These are phyloP conservation scores for sunflower (Helianthus annuus) DNA, from an alignment of 129 eudicot species.

Conservation along the genomic window DNA sequence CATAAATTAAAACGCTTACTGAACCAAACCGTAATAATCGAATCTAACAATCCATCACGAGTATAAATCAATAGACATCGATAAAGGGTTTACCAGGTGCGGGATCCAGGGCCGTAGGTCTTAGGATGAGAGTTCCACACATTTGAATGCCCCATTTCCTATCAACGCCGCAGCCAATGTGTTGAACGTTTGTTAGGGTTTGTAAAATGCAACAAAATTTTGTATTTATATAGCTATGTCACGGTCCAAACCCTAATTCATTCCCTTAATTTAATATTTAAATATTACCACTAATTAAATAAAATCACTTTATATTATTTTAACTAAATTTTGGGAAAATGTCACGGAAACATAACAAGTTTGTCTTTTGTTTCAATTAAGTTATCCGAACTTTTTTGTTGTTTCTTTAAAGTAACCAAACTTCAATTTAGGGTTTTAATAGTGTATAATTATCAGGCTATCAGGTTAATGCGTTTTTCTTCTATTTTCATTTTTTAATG, in stretches of 20 bases:
- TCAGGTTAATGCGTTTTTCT: too few species aligned
- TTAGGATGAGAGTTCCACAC: constrained; percentile 57
- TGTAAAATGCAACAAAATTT: not conserved
- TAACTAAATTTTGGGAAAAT: too few species aligned
- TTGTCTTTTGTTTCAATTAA: too few species aligned
- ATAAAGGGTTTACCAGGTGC: constrained; percentile 38
- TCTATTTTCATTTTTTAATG: too few species aligned
- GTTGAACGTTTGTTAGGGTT: not conserved
- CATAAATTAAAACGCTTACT: not conserved
- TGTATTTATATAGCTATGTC: constrained; percentile 1
- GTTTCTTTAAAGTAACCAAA: too few species aligned
- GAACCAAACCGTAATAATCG: not conserved
- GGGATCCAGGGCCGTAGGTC: constrained; percentile 57
- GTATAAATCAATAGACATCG: not conserved
- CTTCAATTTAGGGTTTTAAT: too few species aligned
- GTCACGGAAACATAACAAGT: too few species aligned
- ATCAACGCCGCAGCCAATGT: not conserved
- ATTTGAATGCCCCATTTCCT: constrained; percentile 43
- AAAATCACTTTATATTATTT: too few species aligned
- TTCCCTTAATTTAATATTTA: too few species aligned
- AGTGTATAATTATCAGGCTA: too few species aligned
- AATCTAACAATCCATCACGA: not conserved
- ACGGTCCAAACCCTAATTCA: constrained; percentile 11
- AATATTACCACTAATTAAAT: too few species aligned
- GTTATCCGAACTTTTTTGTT: too few species aligned